phyloP scores from a whole-genome alignment of 2,329 filamentous ascomycete species.

The Cytospora chrysosperma region DNA sequence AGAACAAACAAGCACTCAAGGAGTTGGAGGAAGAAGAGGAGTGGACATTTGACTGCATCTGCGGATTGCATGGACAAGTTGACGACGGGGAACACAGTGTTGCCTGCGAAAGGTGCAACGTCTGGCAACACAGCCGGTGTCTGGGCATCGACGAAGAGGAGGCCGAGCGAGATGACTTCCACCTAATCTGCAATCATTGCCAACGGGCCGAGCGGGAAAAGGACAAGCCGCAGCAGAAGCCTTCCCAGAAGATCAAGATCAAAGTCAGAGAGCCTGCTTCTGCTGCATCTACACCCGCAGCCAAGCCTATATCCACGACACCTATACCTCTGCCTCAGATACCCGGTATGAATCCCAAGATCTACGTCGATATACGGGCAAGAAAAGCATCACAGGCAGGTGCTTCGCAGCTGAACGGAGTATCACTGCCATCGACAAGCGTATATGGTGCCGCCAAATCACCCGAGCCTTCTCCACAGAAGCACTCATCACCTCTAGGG shows the following conservation, averaged over 20 bases:
- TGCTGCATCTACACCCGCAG: slow-evolving; percentile 28
- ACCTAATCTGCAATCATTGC: slow-evolving; percentile 81
- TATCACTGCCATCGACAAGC: slow-evolving; percentile 18
- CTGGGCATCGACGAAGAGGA: slow-evolving; percentile 75
- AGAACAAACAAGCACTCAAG: slow-evolving; percentile 72
- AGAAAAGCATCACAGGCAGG: slow-evolving; percentile 10
- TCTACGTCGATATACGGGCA: neutral
- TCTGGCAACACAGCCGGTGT: slow-evolving; percentile 97
- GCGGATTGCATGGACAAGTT: slow-evolving; percentile 85
- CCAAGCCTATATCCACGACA: slow-evolving; percentile 28
- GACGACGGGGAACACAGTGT: slow-evolving; percentile 94
- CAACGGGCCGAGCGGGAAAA: slow-evolving; percentile 53
- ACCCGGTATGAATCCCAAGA: slow-evolving; percentile 17
- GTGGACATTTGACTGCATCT: slow-evolving; percentile 95
- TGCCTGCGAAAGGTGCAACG: slow-evolving; percentile 87
- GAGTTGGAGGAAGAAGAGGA: slow-evolving; percentile 69
- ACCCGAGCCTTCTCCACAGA: slow-evolving; percentile 23
- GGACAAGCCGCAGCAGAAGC: slow-evolving; percentile 61
- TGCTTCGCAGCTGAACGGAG: slow-evolving; percentile 16
- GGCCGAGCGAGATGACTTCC: slow-evolving; percentile 82
- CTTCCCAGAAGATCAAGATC: slow-evolving; percentile 51
- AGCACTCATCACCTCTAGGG: slow-evolving; percentile 19
- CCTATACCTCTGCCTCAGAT: slow-evolving; percentile 23
- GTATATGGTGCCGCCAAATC: slow-evolving; percentile 8
- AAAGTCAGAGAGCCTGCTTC: slow-evolving; percentile 43